Percentiles rank a stretch among this genome's conserved stretches.
These are phyloP conservation scores for Sarcodon sp. DNA, from an alignment of 768 basidiomycete genomes.

Conservation along the genomic window DNA sequence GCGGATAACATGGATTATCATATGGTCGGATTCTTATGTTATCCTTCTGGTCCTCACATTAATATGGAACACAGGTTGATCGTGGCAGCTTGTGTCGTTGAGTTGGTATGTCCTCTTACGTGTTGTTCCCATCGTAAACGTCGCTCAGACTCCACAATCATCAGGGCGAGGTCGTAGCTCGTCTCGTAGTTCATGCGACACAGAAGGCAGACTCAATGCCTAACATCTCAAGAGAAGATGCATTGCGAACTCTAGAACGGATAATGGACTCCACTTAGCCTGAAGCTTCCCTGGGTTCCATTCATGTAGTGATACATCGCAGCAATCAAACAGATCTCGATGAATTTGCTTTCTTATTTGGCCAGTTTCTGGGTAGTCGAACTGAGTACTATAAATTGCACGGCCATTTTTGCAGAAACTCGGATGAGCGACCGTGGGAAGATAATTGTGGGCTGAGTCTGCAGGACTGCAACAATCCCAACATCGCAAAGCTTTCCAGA, in stretches of 20 bases:
- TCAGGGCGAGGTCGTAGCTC: constrained; percentile 75
- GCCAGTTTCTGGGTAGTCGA: not conserved
- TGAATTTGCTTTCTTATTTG: too few species aligned
- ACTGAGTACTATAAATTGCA: too few species aligned
- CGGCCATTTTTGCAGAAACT: too few species aligned
- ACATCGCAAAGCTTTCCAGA: too few species aligned
- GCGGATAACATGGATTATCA: constrained; percentile 75
- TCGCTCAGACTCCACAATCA: not conserved
- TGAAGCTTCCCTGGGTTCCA: not conserved
- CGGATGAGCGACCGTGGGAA: too few species aligned
- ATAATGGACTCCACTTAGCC: not conserved
- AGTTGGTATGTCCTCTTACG: constrained; percentile 38
- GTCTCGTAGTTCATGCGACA: constrained; percentile 57
- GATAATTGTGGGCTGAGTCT: too few species aligned
- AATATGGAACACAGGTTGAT: constrained; percentile 54
- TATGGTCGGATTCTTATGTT: constrained; percentile 35
- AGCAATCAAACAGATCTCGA: too few species aligned
- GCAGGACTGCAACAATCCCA: too few species aligned
- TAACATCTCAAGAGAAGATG: constrained; percentile 8
- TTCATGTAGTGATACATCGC: too few species aligned
- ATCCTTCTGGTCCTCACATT: constrained; percentile 6
- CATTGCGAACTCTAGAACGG: constrained; percentile 7
- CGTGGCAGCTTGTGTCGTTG: constrained; percentile 80
- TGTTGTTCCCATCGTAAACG: not conserved
- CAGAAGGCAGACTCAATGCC: constrained; percentile 5